phyloP scores from a whole-genome alignment of 164 flowering plant genomes.

The Aristolochia contorta region DNA sequence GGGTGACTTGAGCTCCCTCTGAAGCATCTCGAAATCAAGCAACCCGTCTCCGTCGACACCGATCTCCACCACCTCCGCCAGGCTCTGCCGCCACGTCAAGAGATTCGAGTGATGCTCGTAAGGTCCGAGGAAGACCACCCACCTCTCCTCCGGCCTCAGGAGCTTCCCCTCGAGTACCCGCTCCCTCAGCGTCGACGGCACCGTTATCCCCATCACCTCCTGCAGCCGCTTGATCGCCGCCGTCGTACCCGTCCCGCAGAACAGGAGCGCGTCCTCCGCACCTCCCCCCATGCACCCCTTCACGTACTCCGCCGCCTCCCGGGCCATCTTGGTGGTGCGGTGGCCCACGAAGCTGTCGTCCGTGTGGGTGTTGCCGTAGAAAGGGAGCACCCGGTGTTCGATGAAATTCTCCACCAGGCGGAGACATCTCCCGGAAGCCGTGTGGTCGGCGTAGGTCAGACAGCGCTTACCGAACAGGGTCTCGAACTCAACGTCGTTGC shows the following conservation, averaged over 20 bases:
- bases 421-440: constrained; percentile 15
- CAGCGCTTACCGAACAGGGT: constrained; percentile 9
- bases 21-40: constrained; percentile 40
- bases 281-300: constrained; percentile 25
- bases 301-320: constrained; percentile 16
- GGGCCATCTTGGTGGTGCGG: constrained; percentile 15
- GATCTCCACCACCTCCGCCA: constrained; percentile 29
- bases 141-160: constrained; percentile 14
- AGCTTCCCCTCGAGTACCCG: background rate
- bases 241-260: constrained; percentile 22
- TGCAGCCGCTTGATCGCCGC: constrained; percentile 23
- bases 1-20: constrained; percentile 20
- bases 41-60: constrained; percentile 33
- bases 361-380: constrained; percentile 20
- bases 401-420: constrained; percentile 12
- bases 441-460: constrained; percentile 13
- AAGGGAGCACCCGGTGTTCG: constrained; percentile 10
- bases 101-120: constrained; percentile 38
- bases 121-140: constrained; percentile 32
- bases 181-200: constrained; percentile 16
- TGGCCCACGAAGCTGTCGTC: constrained; percentile 20
- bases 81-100: constrained; percentile 22
- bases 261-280: constrained; percentile 10
- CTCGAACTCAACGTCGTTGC: background rate
- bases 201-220: constrained; percentile 21